phyloP scores from a whole-genome alignment of 495 filamentous ascomycete species.

The Rhypophila decipiens region DNA sequence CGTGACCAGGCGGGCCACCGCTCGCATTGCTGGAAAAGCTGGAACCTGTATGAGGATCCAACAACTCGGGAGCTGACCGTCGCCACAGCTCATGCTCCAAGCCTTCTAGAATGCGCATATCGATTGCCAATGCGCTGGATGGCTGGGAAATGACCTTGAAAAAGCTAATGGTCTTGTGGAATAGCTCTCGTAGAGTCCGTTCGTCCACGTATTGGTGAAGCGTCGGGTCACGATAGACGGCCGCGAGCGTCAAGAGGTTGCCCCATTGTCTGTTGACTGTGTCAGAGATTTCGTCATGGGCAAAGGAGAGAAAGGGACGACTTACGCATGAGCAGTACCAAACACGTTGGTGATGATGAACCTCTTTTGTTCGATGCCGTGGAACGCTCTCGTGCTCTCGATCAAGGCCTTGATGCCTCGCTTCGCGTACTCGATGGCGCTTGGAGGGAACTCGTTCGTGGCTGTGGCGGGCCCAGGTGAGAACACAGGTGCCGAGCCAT shows the following conservation, averaged over 20 bases:
- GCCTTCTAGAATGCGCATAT: conserved; percentile 60
- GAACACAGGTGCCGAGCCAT: conserved; percentile 17
- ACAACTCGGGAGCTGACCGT: conserved; percentile 4
- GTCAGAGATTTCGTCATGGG: background rate
- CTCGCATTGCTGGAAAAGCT: conserved; percentile 42
- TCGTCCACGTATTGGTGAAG: conserved; percentile 47
- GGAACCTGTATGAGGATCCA: conserved; percentile 19
- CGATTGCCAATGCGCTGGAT: conserved; percentile 59
- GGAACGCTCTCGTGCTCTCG: conserved; percentile 80
- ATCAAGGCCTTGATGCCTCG: conserved; percentile 67
- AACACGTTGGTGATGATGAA: conserved; percentile 90
- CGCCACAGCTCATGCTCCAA: conserved; percentile 48
- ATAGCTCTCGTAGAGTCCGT: conserved; percentile 44
- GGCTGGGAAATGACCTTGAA: conserved; percentile 55
- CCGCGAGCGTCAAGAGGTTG: conserved; percentile 82
- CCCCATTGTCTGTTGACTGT: conserved; percentile 74
- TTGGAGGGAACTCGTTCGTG: conserved; percentile 34
- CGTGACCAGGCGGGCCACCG: conserved; percentile 22
- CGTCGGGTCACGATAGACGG: conserved; percentile 58
- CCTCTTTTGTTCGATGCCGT: conserved; percentile 57
- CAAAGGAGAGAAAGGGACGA: conserved; percentile 18
- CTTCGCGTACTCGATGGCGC: conserved; percentile 46
- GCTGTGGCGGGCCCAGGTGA: conserved; percentile 15
- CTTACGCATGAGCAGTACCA: conserved; percentile 95
- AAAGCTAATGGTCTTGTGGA: conserved; percentile 63